phyloP scores from a whole-genome alignment of 2,329 filamentous ascomycete species.

The Fusarium udum region DNA sequence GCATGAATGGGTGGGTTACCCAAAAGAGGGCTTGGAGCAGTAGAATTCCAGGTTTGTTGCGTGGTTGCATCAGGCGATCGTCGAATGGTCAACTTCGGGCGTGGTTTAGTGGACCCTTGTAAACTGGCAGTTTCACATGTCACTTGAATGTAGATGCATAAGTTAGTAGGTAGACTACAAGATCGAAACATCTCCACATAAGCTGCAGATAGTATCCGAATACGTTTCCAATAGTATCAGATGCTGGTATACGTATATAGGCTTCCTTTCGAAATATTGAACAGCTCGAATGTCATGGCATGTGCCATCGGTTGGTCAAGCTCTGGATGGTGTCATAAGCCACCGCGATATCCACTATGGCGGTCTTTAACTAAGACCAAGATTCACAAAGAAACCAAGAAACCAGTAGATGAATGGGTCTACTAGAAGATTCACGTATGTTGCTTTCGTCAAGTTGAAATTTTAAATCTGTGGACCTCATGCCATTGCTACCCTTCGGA shows the following conservation, averaged over 20 bases:
- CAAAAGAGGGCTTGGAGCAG: slow-evolving; percentile 23
- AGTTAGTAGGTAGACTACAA: background rate
- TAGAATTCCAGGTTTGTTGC: slow-evolving; percentile 25
- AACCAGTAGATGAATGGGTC: background rate
- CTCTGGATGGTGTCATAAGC: background rate
- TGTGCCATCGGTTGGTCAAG: background rate
- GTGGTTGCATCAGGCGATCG: slow-evolving; percentile 35
- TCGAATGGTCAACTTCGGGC: slow-evolving; percentile 21
- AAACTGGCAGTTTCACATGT: slow-evolving; percentile 36
- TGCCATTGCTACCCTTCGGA: background rate
- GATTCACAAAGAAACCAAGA: background rate
- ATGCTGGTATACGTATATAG: background rate
- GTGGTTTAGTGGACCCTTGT: slow-evolving; percentile 28
- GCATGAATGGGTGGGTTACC: slow-evolving; percentile 25
- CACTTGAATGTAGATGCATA: background rate
- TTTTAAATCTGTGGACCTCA: background rate
- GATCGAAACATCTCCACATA: slow-evolving; percentile 13
- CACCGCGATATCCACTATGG: background rate
- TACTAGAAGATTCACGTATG: background rate
- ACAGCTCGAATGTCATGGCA: background rate
- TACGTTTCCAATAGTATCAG: background rate
- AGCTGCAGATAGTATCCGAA: slow-evolving; percentile 9
- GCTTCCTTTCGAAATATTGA: background rate
- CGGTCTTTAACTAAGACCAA: background rate
- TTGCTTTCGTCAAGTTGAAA: background rate